Evolutionary conservation across 139 green algal species (phyloP).

Genomic region (Coccomyxa sp.): DNA sequence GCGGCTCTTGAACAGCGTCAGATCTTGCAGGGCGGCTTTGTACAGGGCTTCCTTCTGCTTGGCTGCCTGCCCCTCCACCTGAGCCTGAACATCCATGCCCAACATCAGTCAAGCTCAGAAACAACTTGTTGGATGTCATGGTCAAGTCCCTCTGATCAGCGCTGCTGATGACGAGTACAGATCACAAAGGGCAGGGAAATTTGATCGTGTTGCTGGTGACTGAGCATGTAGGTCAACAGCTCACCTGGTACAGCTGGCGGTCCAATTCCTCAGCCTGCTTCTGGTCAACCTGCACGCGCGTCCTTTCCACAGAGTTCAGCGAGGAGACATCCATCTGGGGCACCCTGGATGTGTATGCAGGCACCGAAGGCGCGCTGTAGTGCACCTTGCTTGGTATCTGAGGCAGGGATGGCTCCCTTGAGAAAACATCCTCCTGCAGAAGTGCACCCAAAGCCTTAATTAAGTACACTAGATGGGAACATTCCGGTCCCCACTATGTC

Average conservation of each 20-base stretch:
- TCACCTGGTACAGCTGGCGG: slow-evolving; percentile 28
- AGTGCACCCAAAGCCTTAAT: neutral
- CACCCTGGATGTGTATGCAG: neutral
- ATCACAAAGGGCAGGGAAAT: no score
- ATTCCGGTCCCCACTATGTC: neutral
- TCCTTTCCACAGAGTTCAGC: neutral
- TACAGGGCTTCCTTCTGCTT: slow-evolving; percentile 31
- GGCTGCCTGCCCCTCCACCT: slow-evolving; percentile 9
- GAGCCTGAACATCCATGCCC: slow-evolving; percentile 3
- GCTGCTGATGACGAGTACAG: neutral
- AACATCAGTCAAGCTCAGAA: neutral
- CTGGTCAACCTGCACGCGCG: slow-evolving; percentile 37
- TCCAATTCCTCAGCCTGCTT: slow-evolving; percentile 26
- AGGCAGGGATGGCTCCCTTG: slow-evolving; percentile 14
- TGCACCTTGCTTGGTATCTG: slow-evolving; percentile 30
- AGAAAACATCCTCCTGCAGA: slow-evolving; percentile 22
- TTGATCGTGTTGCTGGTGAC: neutral
- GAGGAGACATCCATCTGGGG: neutral
- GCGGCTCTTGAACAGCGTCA: slow-evolving; percentile 67
- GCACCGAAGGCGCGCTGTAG: neutral
- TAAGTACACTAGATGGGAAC: neutral
- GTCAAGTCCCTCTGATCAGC: neutral
- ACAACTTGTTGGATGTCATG: neutral
- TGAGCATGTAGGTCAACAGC: neutral
- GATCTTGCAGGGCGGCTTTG: slow-evolving; percentile 43